A percentile compares a stretch with the other conserved stretches of the same genome.
phyloP scores from a whole-genome alignment of 2,329 filamentous ascomycete genomes.

The Plectosphaerella sp. region DNA sequence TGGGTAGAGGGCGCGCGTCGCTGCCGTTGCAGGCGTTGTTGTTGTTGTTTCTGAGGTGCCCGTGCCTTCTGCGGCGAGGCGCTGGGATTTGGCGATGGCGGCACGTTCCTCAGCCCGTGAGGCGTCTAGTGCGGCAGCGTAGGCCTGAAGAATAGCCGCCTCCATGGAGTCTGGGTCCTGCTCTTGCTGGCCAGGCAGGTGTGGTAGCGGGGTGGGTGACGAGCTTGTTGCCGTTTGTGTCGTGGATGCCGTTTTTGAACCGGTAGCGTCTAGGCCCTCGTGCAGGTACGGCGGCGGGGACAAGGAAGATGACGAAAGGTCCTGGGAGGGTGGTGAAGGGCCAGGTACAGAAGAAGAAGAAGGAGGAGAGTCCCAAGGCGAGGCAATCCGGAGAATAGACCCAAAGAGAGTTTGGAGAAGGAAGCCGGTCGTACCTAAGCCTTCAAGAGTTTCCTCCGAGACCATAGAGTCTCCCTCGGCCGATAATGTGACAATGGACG shows the following conservation, averaged over 20 bases:
- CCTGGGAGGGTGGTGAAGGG: neutral
- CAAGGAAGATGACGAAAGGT: conserved; percentile 2
- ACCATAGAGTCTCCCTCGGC: conserved; percentile 91
- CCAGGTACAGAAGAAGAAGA: conserved; percentile 12
- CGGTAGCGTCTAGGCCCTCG: neutral
- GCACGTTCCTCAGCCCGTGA: neutral
- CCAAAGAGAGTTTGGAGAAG: conserved; percentile 72
- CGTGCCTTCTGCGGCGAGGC: neutral
- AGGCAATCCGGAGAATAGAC: conserved; percentile 66
- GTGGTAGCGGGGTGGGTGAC: neutral
- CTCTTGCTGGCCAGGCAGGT: neutral
- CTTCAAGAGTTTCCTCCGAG: conserved; percentile 84
- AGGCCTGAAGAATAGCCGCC: neutral
- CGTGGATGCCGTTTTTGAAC: no score
- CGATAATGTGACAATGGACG: conserved; percentile 82
- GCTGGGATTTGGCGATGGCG: conserved; percentile 1
- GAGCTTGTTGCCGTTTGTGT: neutral
- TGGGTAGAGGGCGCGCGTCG: no score
- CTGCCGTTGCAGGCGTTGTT: no score
- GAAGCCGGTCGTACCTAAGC: conserved; percentile 81
- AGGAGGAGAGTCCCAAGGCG: conserved; percentile 33
- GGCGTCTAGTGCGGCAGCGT: neutral
- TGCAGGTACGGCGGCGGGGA: neutral
- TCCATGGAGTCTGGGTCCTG: neutral
- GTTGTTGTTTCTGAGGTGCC: no score